Evolutionary conservation across 768 basidiomycete species (phyloP), one percentile per base, ranked within the genome.

Genomic region (Agrocybe praecox): DNA sequence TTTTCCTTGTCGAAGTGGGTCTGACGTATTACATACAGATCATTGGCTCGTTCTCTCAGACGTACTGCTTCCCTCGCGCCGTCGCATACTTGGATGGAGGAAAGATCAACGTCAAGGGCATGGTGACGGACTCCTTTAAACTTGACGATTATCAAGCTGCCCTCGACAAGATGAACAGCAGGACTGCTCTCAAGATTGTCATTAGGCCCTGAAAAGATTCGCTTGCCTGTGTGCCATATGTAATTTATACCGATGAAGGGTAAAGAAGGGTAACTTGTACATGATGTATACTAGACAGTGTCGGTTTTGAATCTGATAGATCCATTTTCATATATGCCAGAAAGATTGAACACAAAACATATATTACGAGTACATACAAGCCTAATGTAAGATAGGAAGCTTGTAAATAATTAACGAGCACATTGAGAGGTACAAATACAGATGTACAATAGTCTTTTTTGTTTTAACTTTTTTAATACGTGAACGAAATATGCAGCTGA

Each of bases 11-110:
- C 34, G 44, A 24, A 44, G 23, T 46, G 56, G 21, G 18, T 15
- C 36, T 32, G 58, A 64, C 36, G 58, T 70, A 15, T 47, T 56
- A 33, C n/a, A 12, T 34, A 26, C 34, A 92, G 89, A 94, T 94
- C 63, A 91, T 94, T 57, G 92, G 93, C 12, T 95, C 93, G 0
- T 95, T 94, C 77, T 89, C 93, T 9, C 94, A 95, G 62, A 87
- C 87, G 0, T 87, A 78, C 74, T 94, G 93, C 72, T 95, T 96
- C 87, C 92, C 93, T 44, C 87, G 94, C 6, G 92, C 94, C 2
- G 85, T 96, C 33, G 90, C 87, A 12, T 95, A 95, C 69, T 84
- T 96, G 18, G 94, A 96, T 64, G 84, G 85, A 60, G 90, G 91
- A 7, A 94, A 93, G 74, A 78, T 95, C 65, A 88, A 79, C 53